Conservation (phyloP, 2,329 filamentous ascomycete species). For the Colletotrichum karsti region DNA sequence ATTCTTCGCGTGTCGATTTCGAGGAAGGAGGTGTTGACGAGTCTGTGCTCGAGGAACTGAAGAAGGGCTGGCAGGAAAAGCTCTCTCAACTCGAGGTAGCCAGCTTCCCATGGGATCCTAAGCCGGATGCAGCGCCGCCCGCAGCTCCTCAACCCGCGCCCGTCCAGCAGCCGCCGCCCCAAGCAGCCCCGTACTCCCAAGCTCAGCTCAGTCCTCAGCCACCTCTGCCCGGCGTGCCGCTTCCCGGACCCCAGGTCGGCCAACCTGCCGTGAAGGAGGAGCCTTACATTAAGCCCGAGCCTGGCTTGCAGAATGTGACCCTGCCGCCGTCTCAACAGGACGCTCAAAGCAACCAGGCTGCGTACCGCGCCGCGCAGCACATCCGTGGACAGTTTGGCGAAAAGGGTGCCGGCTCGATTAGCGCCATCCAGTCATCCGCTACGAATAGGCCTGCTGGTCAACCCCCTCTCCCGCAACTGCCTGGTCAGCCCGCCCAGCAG, state of each 20-base stretch:
- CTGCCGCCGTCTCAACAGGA: slow-evolving; percentile 35
- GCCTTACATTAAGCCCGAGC: slow-evolving; percentile 57
- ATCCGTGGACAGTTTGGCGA: slow-evolving; percentile 68
- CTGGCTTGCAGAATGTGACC: slow-evolving; percentile 40
- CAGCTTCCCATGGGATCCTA: slow-evolving; percentile 88
- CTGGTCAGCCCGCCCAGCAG: slow-evolving; percentile 33
- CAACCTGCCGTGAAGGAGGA: slow-evolving; percentile 52
- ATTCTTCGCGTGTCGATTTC: slow-evolving; percentile 92
- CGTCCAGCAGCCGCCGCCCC: slow-evolving; percentile 30
- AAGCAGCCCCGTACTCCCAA: slow-evolving; percentile 40
- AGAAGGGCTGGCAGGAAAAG: slow-evolving; percentile 92
- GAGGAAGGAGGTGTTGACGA: slow-evolving; percentile 95
- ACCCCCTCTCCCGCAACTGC: slow-evolving; percentile 40
- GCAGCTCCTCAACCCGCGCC: slow-evolving; percentile 42
- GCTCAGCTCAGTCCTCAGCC: slow-evolving; percentile 44
- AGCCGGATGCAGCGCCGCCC: slow-evolving; percentile 68
- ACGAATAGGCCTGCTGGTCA: slow-evolving; percentile 37
- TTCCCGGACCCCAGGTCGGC: slow-evolving; percentile 40
- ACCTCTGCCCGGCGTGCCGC: slow-evolving; percentile 38
- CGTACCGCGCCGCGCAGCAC: slow-evolving; percentile 64
- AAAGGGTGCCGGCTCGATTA: slow-evolving; percentile 72
- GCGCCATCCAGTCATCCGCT: slow-evolving; percentile 61
- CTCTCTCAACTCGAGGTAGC: slow-evolving; percentile 86
- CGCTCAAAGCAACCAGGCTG: slow-evolving; percentile 47
- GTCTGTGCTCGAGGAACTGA: slow-evolving; percentile 83